Evolutionary conservation across 352 stramenopile species (phyloP), one percentile per base, ranked within the genome.

Genomic region (Phytophthora meadii): DNA sequence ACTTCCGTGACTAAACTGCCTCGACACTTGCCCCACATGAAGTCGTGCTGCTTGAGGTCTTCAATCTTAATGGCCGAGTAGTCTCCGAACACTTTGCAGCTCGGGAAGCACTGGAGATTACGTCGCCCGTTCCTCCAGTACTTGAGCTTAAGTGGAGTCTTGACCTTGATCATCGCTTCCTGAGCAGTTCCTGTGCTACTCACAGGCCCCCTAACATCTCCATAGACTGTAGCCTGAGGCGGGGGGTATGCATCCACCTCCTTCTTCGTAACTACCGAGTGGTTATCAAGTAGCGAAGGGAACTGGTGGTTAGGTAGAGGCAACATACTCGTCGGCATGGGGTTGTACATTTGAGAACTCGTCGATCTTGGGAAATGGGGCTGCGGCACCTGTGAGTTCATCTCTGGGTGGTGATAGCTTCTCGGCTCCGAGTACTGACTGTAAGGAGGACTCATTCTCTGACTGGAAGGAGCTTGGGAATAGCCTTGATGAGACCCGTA

Each of bases 61-160:
- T 95, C 84, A 45, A 95, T 90, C 73, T 94, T 94, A 76, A 94
- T 94, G 22, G 84, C 80, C 47, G 84, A 95, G 73, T 97, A 97
- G 76, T 97, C 89, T 2, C 89, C 89, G 62, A 94, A 96, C n/a
- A 94, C 84, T 57, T 94, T 94, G 67, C 89, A 97, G 5, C 76
- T 87, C 28, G 89, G 89, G 64, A 97, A 97, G 70, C 89, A 97
- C 72, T 97, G 89, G 14, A 97, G 69, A 59, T 97, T 97, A 53
- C 89, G 89, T n/a, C 89, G 85, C 22, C 89, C 89, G 57, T 97
- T 97, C 47, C 89, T 79, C 88, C 88, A 97, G 70, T 97, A 97
- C 75, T 96, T 96, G 71, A 79, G 76, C 62, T 94, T 93, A 14
- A 96, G 65, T 28, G 79, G 74, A 5, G 88, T 94, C 70, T 93